Conservation (phyloP, 1,139 yeast genomes). For the Suhomyces terraborum region DNA sequence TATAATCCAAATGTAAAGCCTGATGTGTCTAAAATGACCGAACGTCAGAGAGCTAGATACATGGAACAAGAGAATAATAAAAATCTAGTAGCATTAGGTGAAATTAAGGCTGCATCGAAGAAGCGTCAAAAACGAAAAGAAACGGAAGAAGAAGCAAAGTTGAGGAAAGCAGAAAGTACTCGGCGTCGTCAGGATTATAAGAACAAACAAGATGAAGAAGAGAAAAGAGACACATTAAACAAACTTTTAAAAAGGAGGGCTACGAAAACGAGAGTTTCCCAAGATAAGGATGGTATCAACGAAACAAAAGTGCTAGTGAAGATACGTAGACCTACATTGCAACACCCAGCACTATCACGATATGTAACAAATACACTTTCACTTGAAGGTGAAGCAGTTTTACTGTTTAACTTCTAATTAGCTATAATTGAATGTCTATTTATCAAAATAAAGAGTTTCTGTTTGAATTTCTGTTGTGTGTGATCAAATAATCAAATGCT, state of each 20-base stretch:
- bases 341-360: conserved; percentile 41
- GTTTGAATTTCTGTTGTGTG: not conserved
- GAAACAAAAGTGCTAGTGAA: conserved; percentile 25
- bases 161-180: conserved; percentile 84
- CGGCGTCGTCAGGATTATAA: conserved; percentile 85
- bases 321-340: conserved; percentile 39
- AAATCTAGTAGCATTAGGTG: conserved; percentile 29
- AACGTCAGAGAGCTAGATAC: conserved; percentile 56
- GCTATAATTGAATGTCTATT: not conserved
- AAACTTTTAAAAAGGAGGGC: conserved; percentile 85
- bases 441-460: not conserved
- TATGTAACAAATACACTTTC: conserved; percentile 27
- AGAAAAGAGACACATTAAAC: conserved; percentile 86
- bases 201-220: conserved; percentile 84
- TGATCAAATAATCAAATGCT: not conserved
- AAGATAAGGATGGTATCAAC: conserved; percentile 34
- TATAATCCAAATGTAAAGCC: conserved; percentile 44
- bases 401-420: conserved; percentile 5
- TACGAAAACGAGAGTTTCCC: conserved; percentile 54
- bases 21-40: conserved; percentile 61
- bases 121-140: conserved; percentile 47
- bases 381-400: conserved; percentile 12
- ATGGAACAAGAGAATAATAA: conserved; percentile 32
- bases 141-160: conserved; percentile 81
- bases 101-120: conserved; percentile 28